phyloP scores from a whole-genome alignment of 768 basidiomycete genomes.

The Agaricus subrufescens region DNA sequence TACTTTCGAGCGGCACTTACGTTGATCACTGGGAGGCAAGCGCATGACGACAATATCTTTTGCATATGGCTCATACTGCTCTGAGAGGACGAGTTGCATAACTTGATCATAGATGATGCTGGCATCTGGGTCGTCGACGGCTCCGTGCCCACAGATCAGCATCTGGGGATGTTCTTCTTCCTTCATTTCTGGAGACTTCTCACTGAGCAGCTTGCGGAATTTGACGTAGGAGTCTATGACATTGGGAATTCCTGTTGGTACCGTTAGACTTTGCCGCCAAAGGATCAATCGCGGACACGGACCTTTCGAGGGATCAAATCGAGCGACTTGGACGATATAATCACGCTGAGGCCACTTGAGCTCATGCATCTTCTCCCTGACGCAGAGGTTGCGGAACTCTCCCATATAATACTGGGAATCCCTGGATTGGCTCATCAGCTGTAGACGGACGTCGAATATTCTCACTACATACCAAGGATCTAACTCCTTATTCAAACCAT shows the following conservation, averaged over 20 bases:
- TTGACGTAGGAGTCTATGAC: slow-evolving; percentile 85
- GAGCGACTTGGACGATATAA: slow-evolving; percentile 89
- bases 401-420: slow-evolving; percentile 88
- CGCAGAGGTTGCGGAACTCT: slow-evolving; percentile 75
- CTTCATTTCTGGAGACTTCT: slow-evolving; percentile 33
- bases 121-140: slow-evolving; percentile 93
- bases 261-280: neutral
- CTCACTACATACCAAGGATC: slow-evolving; percentile 40
- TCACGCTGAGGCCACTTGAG: slow-evolving; percentile 77
- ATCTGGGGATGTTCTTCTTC: slow-evolving; percentile 66
- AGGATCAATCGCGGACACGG: neutral
- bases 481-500: slow-evolving; percentile 92
- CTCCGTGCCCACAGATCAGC: slow-evolving; percentile 85
- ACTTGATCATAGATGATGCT: slow-evolving; percentile 86
- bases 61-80: slow-evolving; percentile 46
- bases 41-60: slow-evolving; percentile 75
- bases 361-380: slow-evolving; percentile 76
- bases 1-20: slow-evolving; percentile 35
- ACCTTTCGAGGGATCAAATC: slow-evolving; percentile 81
- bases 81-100: slow-evolving; percentile 51
- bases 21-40: slow-evolving; percentile 78
- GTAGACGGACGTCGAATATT: neutral
- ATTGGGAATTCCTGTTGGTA: slow-evolving; percentile 64
- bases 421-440: slow-evolving; percentile 24
- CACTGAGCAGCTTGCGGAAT: slow-evolving; percentile 64